Evolutionary conservation across 2,329 filamentous ascomycete species (phyloP).

Genomic region (Zymoseptoria brevis): DNA sequence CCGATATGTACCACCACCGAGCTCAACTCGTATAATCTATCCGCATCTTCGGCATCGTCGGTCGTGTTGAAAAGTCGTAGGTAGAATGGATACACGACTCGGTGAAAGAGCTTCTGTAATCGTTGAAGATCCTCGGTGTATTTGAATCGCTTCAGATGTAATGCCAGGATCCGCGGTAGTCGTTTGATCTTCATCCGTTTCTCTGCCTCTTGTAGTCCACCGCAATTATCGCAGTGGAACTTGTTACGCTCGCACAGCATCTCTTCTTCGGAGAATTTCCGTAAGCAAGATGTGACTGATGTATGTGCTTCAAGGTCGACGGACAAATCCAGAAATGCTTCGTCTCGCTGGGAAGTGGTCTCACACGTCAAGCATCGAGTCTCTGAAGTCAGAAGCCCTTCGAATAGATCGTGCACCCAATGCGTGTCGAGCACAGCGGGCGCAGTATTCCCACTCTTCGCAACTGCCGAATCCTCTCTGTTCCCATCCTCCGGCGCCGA

Average conservation of each 20-base stretch:
- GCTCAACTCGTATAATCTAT: constrained; percentile 91
- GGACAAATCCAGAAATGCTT: constrained; percentile 90
- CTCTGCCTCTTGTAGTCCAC: constrained; percentile 91
- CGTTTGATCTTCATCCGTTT: constrained; percentile 99
- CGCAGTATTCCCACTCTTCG: constrained; percentile 14
- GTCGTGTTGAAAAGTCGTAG: constrained; percentile 96
- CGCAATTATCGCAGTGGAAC: constrained; percentile 96
- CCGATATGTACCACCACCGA: constrained; percentile 97
- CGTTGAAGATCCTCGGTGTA: constrained; percentile 93
- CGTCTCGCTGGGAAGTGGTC: constrained; percentile 87
- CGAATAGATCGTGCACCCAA: constrained; percentile 97
- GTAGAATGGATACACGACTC: constrained; percentile 95
- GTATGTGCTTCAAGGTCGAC: constrained; percentile 94
- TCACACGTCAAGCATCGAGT: constrained; percentile 95
- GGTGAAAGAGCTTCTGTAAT: constrained; percentile 91
- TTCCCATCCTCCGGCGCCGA: constrained; percentile 17
- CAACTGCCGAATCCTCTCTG: constrained; percentile 7
- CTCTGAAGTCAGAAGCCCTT: constrained; percentile 89
- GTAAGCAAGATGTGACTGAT: constrained; percentile 88
- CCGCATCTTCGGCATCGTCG: constrained; percentile 86
- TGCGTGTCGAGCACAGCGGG: constrained; percentile 36
- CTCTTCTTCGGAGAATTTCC: constrained; percentile 95
- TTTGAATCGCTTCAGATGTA: constrained; percentile 96
- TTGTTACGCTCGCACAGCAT: constrained; percentile 99
- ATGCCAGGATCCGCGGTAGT: constrained; percentile 78